Percentiles rank a stretch among this genome's conserved stretches.
Conservation (phyloP, 345 rosid genomes). For the Acer saccharum region DNA sequence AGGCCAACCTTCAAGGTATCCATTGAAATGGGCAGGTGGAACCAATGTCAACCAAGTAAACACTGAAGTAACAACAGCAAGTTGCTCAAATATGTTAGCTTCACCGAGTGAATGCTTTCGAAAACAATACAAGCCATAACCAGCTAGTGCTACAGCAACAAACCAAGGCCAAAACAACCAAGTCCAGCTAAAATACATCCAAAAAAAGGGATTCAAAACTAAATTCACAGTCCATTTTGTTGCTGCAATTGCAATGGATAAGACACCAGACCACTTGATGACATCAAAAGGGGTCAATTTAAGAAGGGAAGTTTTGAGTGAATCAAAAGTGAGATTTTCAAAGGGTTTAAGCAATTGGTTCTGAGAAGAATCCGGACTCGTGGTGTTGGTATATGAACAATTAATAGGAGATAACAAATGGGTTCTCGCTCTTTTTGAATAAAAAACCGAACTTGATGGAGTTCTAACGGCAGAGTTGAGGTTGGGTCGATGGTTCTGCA, state of each 20-base stretch:
- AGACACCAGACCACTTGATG: constrained; percentile 56
- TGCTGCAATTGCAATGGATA: constrained; percentile 56
- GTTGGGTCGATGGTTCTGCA: constrained; percentile 26
- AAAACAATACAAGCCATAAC: constrained; percentile 63
- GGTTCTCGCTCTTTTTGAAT: constrained; percentile 25
- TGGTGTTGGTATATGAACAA: constrained; percentile 54
- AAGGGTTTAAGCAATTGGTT: constrained; percentile 47
- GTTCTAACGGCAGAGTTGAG: constrained; percentile 22
- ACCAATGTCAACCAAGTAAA: constrained; percentile 88
- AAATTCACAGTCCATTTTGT: constrained; percentile 56
- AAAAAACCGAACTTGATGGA: constrained; percentile 20
- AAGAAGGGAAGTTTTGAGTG: constrained; percentile 39
- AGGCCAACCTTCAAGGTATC: constrained; percentile 93
- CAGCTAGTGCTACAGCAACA: constrained; percentile 57
- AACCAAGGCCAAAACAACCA: constrained; percentile 97
- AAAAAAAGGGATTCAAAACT: constrained; percentile 70
- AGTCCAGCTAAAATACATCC: constrained; percentile 93
- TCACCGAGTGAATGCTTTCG: constrained; percentile 59
- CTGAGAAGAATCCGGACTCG: constrained; percentile 40
- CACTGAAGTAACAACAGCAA: constrained; percentile 65
- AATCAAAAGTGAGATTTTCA: constrained; percentile 39
- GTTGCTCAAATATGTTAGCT: constrained; percentile 75
- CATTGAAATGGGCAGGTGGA: constrained; percentile 81
- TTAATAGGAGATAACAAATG: constrained; percentile 35
- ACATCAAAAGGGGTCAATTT: constrained; percentile 51